Conservation (phyloP, 164 flowering plant species). For the Dillenia suffruticosa region DNA sequence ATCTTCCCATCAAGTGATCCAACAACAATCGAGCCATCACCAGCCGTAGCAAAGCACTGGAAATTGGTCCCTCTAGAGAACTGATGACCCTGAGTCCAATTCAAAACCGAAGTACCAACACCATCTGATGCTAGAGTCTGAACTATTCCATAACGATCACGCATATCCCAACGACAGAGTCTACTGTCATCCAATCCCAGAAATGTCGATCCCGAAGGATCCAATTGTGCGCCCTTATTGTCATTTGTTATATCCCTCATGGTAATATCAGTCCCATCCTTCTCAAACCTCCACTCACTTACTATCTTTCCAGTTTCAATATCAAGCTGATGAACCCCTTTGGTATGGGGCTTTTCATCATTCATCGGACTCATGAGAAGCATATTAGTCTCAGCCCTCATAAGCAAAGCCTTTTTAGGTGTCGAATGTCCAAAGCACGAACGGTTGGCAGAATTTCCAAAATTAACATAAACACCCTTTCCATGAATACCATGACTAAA, state of each 20-base stretch:
- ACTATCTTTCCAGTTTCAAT: conserved; percentile 91
- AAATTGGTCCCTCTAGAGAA: conserved; percentile 87
- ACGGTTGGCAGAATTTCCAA: conserved; percentile 24
- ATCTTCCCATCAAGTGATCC: conserved; percentile 99
- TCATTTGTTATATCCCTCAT: conserved; percentile 91
- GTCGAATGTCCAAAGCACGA: conserved; percentile 33
- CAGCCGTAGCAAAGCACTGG: conserved; percentile 92
- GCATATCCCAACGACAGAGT: conserved; percentile 97
- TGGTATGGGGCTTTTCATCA: conserved; percentile 56
- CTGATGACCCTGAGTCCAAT: conserved; percentile 96
- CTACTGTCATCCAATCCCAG: conserved; percentile 91
- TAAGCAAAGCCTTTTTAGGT: conserved; percentile 74
- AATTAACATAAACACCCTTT: conserved; percentile 80
- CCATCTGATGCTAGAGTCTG: conserved; percentile 49
- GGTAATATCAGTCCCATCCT: conserved; percentile 76
- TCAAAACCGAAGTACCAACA: conserved; percentile 59
- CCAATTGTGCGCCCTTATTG: conserved; percentile 80
- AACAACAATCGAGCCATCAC: conserved; percentile 96
- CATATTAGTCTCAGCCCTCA: conserved; percentile 94
- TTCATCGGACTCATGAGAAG: conserved; percentile 71
- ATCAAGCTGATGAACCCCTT: conserved; percentile 81
- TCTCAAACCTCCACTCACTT: conserved; percentile 80
- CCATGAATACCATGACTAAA: conserved; percentile 89
- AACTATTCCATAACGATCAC: conserved; percentile 84
- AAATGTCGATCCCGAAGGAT: conserved; percentile 88